phyloP scores from a whole-genome alignment of 108 stramenopile genomes.

The Discostella pseudostelligera region DNA sequence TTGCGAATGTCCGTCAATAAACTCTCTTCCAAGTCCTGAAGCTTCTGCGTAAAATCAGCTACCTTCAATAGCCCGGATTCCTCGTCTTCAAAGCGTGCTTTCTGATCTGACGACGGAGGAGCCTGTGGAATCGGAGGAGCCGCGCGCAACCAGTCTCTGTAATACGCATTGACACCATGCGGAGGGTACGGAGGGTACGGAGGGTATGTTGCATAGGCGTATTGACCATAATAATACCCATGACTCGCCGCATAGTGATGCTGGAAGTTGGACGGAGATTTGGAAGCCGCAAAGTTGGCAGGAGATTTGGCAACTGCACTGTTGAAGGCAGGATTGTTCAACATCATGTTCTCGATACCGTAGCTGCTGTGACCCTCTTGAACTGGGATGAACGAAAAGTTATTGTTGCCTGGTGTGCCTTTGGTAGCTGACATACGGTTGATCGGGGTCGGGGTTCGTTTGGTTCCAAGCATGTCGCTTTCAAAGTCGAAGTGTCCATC shows the following conservation, averaged over 20 bases:
- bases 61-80: background rate
- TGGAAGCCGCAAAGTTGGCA: background rate
- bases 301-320: slow-evolving; percentile 8
- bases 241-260: background rate
- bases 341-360: slow-evolving; percentile 1
- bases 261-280: too few relatives aligned
- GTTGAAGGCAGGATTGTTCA: slow-evolving; percentile 22
- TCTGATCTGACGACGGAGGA: background rate
- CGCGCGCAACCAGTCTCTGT: background rate
- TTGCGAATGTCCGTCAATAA: slow-evolving; percentile 9
- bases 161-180: background rate
- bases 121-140: background rate
- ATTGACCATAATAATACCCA: background rate
- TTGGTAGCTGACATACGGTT: background rate
- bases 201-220: background rate
- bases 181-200: background rate
- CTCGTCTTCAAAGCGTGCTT: background rate
- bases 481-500: slow-evolving; percentile 8
- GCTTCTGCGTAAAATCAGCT: slow-evolving; percentile 3
- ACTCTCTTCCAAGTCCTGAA: slow-evolving; percentile 5
- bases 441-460: slow-evolving; percentile 1
- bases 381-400: slow-evolving; percentile 21
- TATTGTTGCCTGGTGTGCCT: background rate
- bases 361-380: background rate
- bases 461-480: slow-evolving; percentile 1